phyloP scores from a whole-genome alignment of 2,329 filamentous ascomycete genomes.

The Monosporascus sp. region DNA sequence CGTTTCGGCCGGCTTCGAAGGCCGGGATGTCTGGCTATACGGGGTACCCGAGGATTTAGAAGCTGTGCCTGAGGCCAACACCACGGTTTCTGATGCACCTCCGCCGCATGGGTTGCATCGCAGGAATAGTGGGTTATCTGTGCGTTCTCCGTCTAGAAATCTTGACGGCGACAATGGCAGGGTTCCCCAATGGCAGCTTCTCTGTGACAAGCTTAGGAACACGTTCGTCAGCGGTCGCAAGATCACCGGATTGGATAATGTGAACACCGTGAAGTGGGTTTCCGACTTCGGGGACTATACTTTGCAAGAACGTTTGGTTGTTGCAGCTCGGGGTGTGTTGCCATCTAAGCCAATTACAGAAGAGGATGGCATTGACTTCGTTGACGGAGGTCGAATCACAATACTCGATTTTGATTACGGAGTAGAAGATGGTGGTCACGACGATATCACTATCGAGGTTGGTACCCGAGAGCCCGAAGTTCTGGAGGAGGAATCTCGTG shows the following conservation, averaged over 20 bases:
- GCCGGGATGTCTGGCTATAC: constrained; percentile 72
- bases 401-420: constrained; percentile 70
- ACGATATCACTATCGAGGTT: constrained; percentile 65
- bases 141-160: constrained; percentile 32
- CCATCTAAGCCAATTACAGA: constrained; percentile 54
- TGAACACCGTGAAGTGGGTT: constrained; percentile 69
- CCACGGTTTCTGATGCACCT: constrained; percentile 23
- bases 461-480: constrained; percentile 65
- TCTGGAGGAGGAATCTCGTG: constrained; percentile 67
- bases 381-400: constrained; percentile 71
- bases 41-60: constrained; percentile 71
- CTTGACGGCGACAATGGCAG: constrained; percentile 32
- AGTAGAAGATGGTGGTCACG: constrained; percentile 46
- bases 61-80: constrained; percentile 43
- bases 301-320: constrained; percentile 55
- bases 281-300: constrained; percentile 44
- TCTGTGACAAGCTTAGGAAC: constrained; percentile 65
- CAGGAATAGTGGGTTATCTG: constrained; percentile 36
- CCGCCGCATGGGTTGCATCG: constrained; percentile 26
- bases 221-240: constrained; percentile 64
- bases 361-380: constrained; percentile 67
- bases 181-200: constrained; percentile 62
- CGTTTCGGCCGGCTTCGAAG: constrained; percentile 67
- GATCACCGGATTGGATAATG: constrained; percentile 59
- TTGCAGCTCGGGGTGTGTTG: constrained; percentile 66